These are phyloP conservation scores for Lentinula novae-zelandiae DNA, from an alignment of 1,284 basidiomycete genomes.

Conservation along the genomic window DNA sequence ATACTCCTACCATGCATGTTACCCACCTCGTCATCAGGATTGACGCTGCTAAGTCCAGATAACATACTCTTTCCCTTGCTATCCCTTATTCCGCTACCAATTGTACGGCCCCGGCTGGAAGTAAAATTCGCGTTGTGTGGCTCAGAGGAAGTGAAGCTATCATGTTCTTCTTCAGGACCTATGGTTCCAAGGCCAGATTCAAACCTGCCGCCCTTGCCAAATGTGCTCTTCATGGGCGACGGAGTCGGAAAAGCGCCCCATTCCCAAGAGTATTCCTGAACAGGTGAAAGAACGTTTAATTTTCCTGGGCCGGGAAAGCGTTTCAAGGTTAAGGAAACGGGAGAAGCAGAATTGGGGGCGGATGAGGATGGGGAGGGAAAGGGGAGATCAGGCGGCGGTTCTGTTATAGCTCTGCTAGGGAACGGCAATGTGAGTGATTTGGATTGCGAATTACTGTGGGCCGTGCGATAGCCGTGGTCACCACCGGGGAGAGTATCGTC, in stretches of 20 bases:
- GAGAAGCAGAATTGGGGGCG: slow-evolving; percentile 18
- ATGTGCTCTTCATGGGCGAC: slow-evolving; percentile 56
- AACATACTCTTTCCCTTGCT: slow-evolving; percentile 13
- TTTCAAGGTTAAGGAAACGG: slow-evolving; percentile 13
- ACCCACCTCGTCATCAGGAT: slow-evolving; percentile 22
- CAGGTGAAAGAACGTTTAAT: slow-evolving; percentile 12
- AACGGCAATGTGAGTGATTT: slow-evolving; percentile 29
- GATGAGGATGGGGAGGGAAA: background rate
- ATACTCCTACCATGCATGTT: slow-evolving; percentile 35
- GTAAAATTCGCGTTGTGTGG: background rate
- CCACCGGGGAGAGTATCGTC: background rate
- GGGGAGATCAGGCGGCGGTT: slow-evolving; percentile 22
- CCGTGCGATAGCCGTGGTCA: background rate
- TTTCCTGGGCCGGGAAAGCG: slow-evolving; percentile 13
- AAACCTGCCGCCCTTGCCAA: slow-evolving; percentile 35
- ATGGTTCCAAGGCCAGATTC: slow-evolving; percentile 19
- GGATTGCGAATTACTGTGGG: background rate
- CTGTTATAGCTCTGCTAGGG: slow-evolving; percentile 57
- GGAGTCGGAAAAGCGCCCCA: slow-evolving; percentile 84
- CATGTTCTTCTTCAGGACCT: slow-evolving; percentile 3
- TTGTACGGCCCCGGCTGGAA: slow-evolving; percentile 5
- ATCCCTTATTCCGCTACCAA: background rate
- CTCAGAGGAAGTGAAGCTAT: background rate
- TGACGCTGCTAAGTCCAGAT: slow-evolving; percentile 16
- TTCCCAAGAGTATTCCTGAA: slow-evolving; percentile 77